Evolutionary conservation across 768 basidiomycete genomes (phyloP).

Genomic region (Termitomyces sp.): DNA sequence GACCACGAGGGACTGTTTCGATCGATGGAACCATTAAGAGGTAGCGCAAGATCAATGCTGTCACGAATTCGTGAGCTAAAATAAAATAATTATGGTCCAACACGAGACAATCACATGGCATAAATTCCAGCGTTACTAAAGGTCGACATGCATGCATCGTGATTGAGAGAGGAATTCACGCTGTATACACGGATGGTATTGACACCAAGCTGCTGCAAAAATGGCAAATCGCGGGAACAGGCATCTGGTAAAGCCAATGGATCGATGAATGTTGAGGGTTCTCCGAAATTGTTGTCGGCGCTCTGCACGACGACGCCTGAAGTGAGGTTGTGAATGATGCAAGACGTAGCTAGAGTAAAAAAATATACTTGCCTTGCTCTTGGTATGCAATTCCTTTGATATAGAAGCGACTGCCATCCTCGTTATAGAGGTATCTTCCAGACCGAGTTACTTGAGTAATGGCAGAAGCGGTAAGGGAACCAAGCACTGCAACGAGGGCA

Average conservation of each 20-base stretch:
- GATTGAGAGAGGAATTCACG: constrained; percentile 77
- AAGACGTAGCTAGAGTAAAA: not conserved
- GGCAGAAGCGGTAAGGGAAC: constrained; percentile 43
- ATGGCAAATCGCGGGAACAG: constrained; percentile 78
- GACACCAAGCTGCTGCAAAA: constrained; percentile 68
- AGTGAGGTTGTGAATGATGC: constrained; percentile 1
- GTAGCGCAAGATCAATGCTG: constrained; percentile 84
- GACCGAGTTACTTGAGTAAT: constrained; percentile 61
- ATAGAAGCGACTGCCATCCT: constrained; percentile 74
- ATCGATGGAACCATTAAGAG: constrained; percentile 82
- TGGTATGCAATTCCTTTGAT: constrained; percentile 89
- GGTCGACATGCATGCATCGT: constrained; percentile 80
- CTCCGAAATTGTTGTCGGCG: constrained; percentile 56
- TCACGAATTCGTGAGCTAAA: not conserved
- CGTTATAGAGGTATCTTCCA: constrained; percentile 79
- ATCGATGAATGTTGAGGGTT: constrained; percentile 75
- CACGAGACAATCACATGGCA: constrained; percentile 57
- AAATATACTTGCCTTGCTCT: constrained; percentile 52
- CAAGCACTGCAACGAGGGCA: constrained; percentile 32
- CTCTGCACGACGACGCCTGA: constrained; percentile 38
- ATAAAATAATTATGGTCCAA: constrained; percentile 7
- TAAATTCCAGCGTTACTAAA: constrained; percentile 82
- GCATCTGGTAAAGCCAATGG: constrained; percentile 62
- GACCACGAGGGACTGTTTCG: constrained; percentile 71
- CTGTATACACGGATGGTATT: constrained; percentile 86